Evolutionary conservation across 2,329 filamentous ascomycete genomes (phyloP), one percentile per base, ranked within the genome.

Genomic region (Stachybotrys elegans): DNA sequence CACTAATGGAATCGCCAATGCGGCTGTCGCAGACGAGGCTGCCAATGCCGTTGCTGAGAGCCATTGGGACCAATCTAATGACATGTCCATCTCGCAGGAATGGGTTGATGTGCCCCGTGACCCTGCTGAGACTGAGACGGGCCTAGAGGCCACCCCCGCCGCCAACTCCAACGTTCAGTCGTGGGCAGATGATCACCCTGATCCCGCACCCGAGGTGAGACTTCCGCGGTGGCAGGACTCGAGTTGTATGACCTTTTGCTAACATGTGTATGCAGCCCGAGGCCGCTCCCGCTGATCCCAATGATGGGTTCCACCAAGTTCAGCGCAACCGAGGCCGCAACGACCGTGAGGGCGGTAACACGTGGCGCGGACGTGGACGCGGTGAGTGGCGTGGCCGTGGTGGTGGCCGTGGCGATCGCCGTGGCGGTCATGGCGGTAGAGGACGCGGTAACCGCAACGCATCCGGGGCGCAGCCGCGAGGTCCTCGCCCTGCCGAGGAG

Each of bases 181-280:
- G 56, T 94, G 88, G 88, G 88, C 88, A 21, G 89, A 95, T 57
- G 87, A 93, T 48, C 79, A 86, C 54, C 79, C 84, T 16, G 79
- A 82, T 47, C 64, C 62, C 44, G 62, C 62, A 29, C 52, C 63
- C 22, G 68, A 72, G 59, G 72, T 77, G 60, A 53, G 69, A 57
- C 20, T 12, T 35, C 19, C 14, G 14, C 2, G 31, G 5, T 14
- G 29, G 16, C n/a, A 39, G 14, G 7, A 20, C 5, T 21, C 32
- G 35, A 19, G 42, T 29, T 12, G 19, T 34, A 13, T 2, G 12
- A n/a, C 7, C 21, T 13, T n/a, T 22, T 11, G 25, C 48, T 55
- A 48, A 55, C 46, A 31, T 2, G n/a, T 21, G 25, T 6, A 39
- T 45, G 36, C 40, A 58, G 50, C 48, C 65, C 25, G 65, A 67